Conservation (phyloP, 179 eudicot genomes). For the Spinacia oleracea region DNA sequence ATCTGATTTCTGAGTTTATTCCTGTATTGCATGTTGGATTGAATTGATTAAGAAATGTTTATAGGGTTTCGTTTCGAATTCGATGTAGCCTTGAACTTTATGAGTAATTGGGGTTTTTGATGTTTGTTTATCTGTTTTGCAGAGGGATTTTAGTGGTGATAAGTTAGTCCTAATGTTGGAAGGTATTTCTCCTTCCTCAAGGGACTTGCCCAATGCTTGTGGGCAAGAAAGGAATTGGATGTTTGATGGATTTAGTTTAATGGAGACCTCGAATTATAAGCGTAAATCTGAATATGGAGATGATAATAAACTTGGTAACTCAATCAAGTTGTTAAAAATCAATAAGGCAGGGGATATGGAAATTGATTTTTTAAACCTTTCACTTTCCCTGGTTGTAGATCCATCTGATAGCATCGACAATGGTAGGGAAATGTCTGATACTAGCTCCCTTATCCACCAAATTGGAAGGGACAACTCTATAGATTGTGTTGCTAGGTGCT, state of each 20-base stretch:
- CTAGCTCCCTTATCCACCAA: constrained; percentile 36
- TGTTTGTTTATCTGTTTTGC: constrained; percentile 17
- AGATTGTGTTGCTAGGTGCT: constrained; percentile 35
- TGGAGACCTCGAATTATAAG: constrained; percentile 41
- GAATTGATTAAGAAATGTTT: background rate
- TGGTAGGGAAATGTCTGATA: constrained; percentile 22
- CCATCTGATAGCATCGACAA: constrained; percentile 14
- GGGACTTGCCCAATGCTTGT: constrained; percentile 42
- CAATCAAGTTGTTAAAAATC: constrained; percentile 34
- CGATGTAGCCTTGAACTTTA: background rate
- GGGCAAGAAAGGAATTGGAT: constrained; percentile 46
- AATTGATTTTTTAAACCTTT: constrained; percentile 24
- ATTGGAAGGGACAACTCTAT: constrained; percentile 41
- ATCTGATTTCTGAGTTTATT: constrained; percentile 9
- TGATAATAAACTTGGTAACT: constrained; percentile 28
- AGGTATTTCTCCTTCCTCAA: constrained; percentile 38
- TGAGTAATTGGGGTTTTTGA: constrained; percentile 6
- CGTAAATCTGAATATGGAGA: constrained; percentile 42
- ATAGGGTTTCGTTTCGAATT: background rate
- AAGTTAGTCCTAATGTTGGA: constrained; percentile 44
- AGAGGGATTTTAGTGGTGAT: constrained; percentile 4
- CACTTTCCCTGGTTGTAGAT: constrained; percentile 24
- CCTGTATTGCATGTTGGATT: background rate
- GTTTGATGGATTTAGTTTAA: constrained; percentile 33
- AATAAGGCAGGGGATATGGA: constrained; percentile 27